Evolutionary conservation across 179 eudicot genomes (phyloP).

Genomic region (Beta macrorhiza): DNA sequence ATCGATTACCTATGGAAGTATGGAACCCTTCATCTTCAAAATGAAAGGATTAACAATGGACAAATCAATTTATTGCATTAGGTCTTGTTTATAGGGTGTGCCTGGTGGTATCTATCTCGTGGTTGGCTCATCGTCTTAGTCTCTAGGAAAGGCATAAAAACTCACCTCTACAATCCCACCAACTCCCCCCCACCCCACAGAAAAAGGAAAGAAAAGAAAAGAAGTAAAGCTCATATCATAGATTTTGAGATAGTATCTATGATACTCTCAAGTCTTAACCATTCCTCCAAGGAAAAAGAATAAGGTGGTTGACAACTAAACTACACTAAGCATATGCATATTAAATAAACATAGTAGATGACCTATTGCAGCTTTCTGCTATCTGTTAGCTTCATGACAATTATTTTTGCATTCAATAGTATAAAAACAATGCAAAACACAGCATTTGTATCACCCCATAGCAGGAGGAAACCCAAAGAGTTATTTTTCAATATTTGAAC

Average conservation of each 20-base stretch:
- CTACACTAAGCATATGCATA: conserved; percentile 4
- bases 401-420: background rate
- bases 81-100: too few relatives aligned
- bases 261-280: background rate
- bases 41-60: too few relatives aligned
- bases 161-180: too few relatives aligned
- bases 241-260: too few relatives aligned
- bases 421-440: background rate
- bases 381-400: background rate
- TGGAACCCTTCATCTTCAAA: too few relatives aligned
- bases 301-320: background rate
- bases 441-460: background rate
- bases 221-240: too few relatives aligned
- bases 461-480: background rate
- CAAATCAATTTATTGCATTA: too few relatives aligned
- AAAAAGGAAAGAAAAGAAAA: too few relatives aligned
- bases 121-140: too few relatives aligned
- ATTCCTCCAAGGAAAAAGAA: background rate
- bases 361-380: background rate
- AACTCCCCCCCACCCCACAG: background rate
- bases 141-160: too few relatives aligned
- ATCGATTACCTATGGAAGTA: too few relatives aligned
- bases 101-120: too few relatives aligned
- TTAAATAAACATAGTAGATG: background rate
- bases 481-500: background rate